A percentile compares a stretch with the other conserved stretches of the same genome.
Conservation (phyloP, 495 filamentous ascomycete species). For the Podospora appendiculata region DNA sequence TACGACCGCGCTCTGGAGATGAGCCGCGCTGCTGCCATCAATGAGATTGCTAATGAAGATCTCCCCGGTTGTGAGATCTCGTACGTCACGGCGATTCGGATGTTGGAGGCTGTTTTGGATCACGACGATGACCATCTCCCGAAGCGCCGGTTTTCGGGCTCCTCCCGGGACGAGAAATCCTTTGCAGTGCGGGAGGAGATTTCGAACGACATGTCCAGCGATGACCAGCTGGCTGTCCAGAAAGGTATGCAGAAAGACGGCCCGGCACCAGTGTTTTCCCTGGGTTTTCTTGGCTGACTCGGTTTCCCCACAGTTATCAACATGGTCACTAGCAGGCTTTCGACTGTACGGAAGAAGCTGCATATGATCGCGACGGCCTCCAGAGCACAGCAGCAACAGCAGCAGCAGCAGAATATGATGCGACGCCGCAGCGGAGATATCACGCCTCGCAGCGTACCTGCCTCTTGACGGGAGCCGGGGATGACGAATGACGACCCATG, state of each 20-base stretch:
- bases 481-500: conserved; percentile 12
- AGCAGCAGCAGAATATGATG: conserved; percentile 20
- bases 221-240: conserved; percentile 64
- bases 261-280: not conserved
- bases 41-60: conserved; percentile 88
- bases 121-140: conserved; percentile 63
- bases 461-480: conserved; percentile 18
- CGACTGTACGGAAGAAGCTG: conserved; percentile 34
- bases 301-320: conserved; percentile 29
- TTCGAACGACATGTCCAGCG: conserved; percentile 54
- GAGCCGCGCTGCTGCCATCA: conserved; percentile 89
- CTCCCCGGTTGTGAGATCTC: conserved; percentile 83
- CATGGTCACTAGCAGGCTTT: conserved; percentile 34
- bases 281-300: conserved; percentile 7
- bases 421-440: conserved; percentile 39
- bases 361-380: conserved; percentile 35
- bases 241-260: conserved; percentile 44
- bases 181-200: conserved; percentile 34
- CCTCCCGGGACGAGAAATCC: conserved; percentile 34
- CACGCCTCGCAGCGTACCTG: conserved; percentile 34
- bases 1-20: conserved; percentile 96
- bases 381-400: conserved; percentile 25
- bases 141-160: conserved; percentile 28
- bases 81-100: conserved; percentile 82
- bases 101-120: conserved; percentile 92